Evolutionary conservation across 2,329 filamentous ascomycete genomes (phyloP).

Genomic region (Rutstroemia sp.): DNA sequence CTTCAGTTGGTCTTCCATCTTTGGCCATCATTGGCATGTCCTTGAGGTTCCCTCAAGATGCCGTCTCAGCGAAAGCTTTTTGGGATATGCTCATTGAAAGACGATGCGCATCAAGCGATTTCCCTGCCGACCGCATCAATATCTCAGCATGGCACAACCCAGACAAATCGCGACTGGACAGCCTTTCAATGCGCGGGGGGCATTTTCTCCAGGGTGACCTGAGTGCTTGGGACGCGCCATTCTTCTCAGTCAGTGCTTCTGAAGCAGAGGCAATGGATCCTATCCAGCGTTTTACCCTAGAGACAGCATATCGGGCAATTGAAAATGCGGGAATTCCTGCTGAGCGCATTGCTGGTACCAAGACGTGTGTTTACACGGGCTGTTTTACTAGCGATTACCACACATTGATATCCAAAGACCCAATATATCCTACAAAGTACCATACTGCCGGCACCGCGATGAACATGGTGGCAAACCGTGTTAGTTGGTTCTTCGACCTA

Average conservation of each 20-base stretch:
- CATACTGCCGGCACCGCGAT: conserved; percentile 23
- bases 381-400: conserved; percentile 31
- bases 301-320: conserved; percentile 22
- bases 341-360: neutral
- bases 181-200: neutral
- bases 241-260: conserved; percentile 13
- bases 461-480: conserved; percentile 43
- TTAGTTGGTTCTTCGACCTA: conserved; percentile 43
- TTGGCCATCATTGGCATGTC: conserved; percentile 43
- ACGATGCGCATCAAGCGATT: conserved; percentile 43
- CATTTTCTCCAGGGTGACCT: conserved; percentile 11
- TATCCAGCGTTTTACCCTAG: conserved; percentile 43
- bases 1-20: neutral
- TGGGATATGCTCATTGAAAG: conserved; percentile 71
- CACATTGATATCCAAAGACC: neutral
- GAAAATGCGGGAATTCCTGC: conserved; percentile 25
- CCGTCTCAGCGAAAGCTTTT: conserved; percentile 49
- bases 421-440: neutral
- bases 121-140: conserved; percentile 37
- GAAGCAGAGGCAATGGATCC: conserved; percentile 33
- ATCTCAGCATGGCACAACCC: conserved; percentile 36
- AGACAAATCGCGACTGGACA: conserved; percentile 21
- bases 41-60: conserved; percentile 43
- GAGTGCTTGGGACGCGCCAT: conserved; percentile 14
- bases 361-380: conserved; percentile 41